These are phyloP conservation scores for Zarea fungicola DNA, from an alignment of 2,329 filamentous ascomycete genomes.

Conservation along the genomic window DNA sequence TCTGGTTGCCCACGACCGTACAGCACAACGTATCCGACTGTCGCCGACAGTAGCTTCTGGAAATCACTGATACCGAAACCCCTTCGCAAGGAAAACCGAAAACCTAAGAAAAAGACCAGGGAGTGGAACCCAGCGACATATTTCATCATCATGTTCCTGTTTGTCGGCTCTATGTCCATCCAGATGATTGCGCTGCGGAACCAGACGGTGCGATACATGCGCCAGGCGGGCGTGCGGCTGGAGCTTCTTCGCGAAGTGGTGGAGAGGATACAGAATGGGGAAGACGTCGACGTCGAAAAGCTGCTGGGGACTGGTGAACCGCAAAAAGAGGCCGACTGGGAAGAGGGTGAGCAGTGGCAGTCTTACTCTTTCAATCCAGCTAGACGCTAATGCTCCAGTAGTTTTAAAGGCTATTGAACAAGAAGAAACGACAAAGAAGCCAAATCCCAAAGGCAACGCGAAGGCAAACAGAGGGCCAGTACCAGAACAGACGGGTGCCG, in stretches of 20 bases:
- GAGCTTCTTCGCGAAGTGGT: constrained; percentile 69
- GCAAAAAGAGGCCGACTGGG: constrained; percentile 77
- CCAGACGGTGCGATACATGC: constrained; percentile 65
- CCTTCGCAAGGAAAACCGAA: constrained; percentile 42
- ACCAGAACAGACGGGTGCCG: constrained; percentile 14
- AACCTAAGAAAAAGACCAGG: constrained; percentile 45
- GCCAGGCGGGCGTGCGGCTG: constrained; percentile 76
- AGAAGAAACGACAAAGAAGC: constrained; percentile 47
- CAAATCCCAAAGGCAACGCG: constrained; percentile 21
- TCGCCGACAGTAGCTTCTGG: constrained; percentile 61
- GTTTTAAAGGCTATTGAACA: constrained; percentile 63
- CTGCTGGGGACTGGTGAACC: constrained; percentile 72
- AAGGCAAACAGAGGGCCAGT: constrained; percentile 13
- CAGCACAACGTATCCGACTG: constrained; percentile 41
- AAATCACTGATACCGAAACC: constrained; percentile 63
- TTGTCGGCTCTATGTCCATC: constrained; percentile 94
- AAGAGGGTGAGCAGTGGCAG: constrained; percentile 58
- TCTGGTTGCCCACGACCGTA: neutral
- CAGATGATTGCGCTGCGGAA: constrained; percentile 80
- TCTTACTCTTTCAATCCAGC: neutral
- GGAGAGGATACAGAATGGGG: constrained; percentile 62
- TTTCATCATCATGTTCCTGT: constrained; percentile 73
- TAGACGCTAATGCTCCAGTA: constrained; percentile 29
- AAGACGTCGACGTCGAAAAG: constrained; percentile 80
- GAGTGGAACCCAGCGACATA: constrained; percentile 79